Evolutionary conservation across 768 basidiomycete species (phyloP), one percentile per base, ranked within the genome.

Genomic region (Naematelia encephala): DNA sequence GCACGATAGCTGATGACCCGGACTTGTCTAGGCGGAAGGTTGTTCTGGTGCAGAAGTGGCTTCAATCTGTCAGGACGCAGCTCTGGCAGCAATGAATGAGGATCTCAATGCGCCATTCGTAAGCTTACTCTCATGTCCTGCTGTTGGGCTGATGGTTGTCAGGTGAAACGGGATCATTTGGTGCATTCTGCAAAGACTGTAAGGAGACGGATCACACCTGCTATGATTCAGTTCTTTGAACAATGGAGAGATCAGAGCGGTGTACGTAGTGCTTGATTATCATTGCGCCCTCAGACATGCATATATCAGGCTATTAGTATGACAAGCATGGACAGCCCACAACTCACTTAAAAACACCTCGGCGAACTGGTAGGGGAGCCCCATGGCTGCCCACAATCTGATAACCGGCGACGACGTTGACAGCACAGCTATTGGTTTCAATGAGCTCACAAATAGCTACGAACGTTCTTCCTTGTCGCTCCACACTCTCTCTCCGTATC

Each of bases 11-110:
- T 51, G 34, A 39, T 39, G 8, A 16, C 34, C 10, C 11, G 44
- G 28, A 52, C 51, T 28, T 53, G 5, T 2, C 3, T 69, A 98
- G 96, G 89, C 92, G 1, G 86, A 88, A 10, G 96, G 94, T 0
- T 99, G 91, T 74, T 98, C 93, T 19, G 96, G 96, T 3, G 96
- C 96, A 4, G 96, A 99, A 76, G 85, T 98, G 29, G 82, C 85
- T 4, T 86, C 88, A 8, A 82, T 98, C 45, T 98, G 93, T 73
- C 96, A 98, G 78, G 94, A 99, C 77, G 96, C 96, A 2, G 96
- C 94, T 0, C 76, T 98, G 62, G 74, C 87, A 54, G 89, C 92
- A 0, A 98, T 99, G 96, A 86, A 89, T 64, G 82, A 84, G 54
- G 83, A 97, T 75, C 86, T 97, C 30, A 76, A 89, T 59, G 85